A percentile compares a stretch with the other conserved stretches of the same genome.
These are phyloP conservation scores for Diutina rugosa DNA, from an alignment of 1,139 yeast genomes.

Conservation along the genomic window DNA sequence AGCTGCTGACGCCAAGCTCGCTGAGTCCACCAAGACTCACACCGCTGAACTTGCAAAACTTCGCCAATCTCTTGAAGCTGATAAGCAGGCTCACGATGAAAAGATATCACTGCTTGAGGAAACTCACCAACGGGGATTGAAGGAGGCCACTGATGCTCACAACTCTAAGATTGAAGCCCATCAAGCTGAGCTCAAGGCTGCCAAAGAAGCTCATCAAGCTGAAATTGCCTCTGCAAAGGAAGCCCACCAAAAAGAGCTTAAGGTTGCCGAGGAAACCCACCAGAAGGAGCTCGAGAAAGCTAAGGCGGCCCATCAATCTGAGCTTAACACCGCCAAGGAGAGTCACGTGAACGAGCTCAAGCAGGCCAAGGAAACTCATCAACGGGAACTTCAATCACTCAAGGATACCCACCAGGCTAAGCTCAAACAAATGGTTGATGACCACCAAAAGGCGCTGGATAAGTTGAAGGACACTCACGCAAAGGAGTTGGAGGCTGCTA, in stretches of 20 bases:
- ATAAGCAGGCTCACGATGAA: background rate
- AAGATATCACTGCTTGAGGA: background rate
- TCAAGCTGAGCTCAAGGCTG: background rate
- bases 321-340: background rate
- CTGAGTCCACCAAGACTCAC: background rate
- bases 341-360: background rate
- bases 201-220: background rate
- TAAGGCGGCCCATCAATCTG: background rate
- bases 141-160: conserved; percentile 3
- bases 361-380: background rate
- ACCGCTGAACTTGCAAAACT: conserved; percentile 1
- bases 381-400: background rate
- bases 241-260: background rate
- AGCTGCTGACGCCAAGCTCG: background rate
- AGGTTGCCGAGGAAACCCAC: background rate
- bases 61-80: background rate
- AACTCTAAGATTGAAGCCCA: background rate
- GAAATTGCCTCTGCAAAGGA: background rate
- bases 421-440: background rate
- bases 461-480: background rate
- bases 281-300: background rate
- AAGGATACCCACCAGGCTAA: background rate
- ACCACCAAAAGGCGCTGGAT: background rate
- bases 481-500: background rate
- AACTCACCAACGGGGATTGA: background rate